phyloP scores from a whole-genome alignment of 257 asterid species.

The Apocynum venetum region DNA sequence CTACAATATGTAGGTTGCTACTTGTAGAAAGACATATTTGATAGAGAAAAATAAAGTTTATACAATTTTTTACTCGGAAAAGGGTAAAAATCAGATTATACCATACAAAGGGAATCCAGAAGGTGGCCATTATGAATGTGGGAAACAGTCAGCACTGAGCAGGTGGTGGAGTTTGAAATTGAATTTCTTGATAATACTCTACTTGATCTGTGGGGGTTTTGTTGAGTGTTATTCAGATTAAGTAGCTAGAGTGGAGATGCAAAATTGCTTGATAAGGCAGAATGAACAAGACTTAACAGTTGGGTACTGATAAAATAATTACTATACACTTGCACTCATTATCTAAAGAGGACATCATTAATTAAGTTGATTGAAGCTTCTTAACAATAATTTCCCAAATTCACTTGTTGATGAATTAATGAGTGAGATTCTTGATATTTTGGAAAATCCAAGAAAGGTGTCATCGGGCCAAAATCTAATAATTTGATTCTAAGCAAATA shows the following conservation, averaged over 20 bases:
- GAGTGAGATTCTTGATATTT: background rate
- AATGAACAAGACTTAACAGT: background rate
- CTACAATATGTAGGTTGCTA: background rate
- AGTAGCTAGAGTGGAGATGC: background rate
- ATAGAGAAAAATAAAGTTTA: background rate
- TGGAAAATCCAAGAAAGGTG: conserved; percentile 2
- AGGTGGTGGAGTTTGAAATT: background rate
- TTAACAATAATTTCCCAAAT: conserved; percentile 1
- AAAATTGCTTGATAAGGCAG: conserved; percentile 7
- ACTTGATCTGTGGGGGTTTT: background rate
- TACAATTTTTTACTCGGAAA: background rate
- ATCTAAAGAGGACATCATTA: conserved; percentile 8
- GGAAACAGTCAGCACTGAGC: background rate
- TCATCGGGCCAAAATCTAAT: background rate
- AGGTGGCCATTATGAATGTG: background rate
- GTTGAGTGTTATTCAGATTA: background rate
- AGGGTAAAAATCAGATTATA: background rate
- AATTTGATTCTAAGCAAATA: background rate
- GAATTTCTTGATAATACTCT: background rate
- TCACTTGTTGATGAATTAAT: background rate
- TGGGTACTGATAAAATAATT: conserved; percentile 6
- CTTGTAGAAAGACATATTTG: background rate
- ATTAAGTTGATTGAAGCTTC: conserved; percentile 8
- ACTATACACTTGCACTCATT: background rate
- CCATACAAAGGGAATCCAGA: background rate